Evolutionary conservation across 257 asterid species (phyloP), one percentile per base, ranked within the genome.

Genomic region (Galeopsis tetrahit): DNA sequence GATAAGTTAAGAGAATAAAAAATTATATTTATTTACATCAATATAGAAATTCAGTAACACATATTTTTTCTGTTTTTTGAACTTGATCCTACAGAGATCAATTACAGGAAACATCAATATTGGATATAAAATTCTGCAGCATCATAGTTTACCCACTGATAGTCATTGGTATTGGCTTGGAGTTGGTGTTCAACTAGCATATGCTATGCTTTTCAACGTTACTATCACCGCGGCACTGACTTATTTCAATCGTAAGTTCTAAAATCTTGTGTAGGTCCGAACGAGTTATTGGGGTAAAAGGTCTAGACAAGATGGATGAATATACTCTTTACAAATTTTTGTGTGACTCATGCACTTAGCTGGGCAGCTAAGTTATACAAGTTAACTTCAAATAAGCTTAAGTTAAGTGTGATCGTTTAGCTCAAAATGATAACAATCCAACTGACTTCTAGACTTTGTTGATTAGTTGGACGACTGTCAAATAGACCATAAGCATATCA

Each of bases 101-200:
- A 56, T 76, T 11, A 39, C 5, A 2, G 90, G 88, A 73, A 83
- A 85, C 53, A 63, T 53, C 36, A 68, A 83, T 67, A 83, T 92
- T 69, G 98, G 98, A 46, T 34, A 55, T 21, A 49, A 38, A 28
- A 28, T 88, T 82, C 88, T 92, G 79, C 62, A 44, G 35, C 85
- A 84, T 51, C 95, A 90, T 64, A 78, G 92, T 82, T 66, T 87
- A 72, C 92, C 98, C 36, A 73, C 33, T 63, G 77, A 69, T 42
- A 80, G 76, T 63, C 67, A 72, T 68, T 92, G 97, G 98, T 92
- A 87, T 76, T 90, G 98, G 98, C 70, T 92, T 48, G 97, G 98
- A 79, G 80, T 88, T 61, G 86, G 95, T 53, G 90, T 31, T 51
- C 58, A 90, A 75, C 75, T 90, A 40, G 84, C 85, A 60, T 92